Percentiles rank a stretch among this genome's conserved stretches.
Evolutionary conservation across 306 rosid species (phyloP).

Genomic region (Nissolia schottii): DNA sequence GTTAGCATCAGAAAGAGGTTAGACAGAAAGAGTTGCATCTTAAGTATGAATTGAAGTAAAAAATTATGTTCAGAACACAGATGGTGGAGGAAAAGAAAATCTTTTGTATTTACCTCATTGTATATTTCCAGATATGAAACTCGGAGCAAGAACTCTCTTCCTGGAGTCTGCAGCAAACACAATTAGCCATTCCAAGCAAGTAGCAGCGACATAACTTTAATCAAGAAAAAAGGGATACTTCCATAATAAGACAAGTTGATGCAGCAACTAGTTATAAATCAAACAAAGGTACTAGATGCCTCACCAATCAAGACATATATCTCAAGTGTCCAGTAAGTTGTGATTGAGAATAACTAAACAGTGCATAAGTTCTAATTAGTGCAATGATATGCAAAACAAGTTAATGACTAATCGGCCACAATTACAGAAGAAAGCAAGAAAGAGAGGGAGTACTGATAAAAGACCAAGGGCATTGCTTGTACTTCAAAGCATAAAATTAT

Average conservation of each 20-base stretch:
- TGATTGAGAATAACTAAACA: background rate
- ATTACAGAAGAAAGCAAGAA: background rate
- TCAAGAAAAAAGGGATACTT: background rate
- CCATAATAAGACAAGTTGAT: background rate
- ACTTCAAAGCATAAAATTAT: background rate
- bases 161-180: slow-evolving; percentile 79
- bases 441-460: slow-evolving; percentile 10
- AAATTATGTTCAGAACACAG: slow-evolving; percentile 15
- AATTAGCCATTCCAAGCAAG: slow-evolving; percentile 18
- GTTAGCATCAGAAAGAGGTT: no score
- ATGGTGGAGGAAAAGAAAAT: background rate
- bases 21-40: background rate
- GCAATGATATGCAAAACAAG: background rate
- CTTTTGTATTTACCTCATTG: slow-evolving; percentile 67
- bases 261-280: slow-evolving; percentile 8
- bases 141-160: slow-evolving; percentile 95
- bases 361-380: background rate
- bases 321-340: background rate
- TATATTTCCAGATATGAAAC: slow-evolving; percentile 97
- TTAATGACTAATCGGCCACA: background rate
- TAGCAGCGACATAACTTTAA: background rate
- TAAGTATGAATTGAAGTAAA: background rate
- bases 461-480: background rate
- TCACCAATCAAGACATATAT: background rate
- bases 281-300: background rate